Conservation (phyloP, 768 basidiomycete species). For the Rubroboletus pulcherrimus region DNA sequence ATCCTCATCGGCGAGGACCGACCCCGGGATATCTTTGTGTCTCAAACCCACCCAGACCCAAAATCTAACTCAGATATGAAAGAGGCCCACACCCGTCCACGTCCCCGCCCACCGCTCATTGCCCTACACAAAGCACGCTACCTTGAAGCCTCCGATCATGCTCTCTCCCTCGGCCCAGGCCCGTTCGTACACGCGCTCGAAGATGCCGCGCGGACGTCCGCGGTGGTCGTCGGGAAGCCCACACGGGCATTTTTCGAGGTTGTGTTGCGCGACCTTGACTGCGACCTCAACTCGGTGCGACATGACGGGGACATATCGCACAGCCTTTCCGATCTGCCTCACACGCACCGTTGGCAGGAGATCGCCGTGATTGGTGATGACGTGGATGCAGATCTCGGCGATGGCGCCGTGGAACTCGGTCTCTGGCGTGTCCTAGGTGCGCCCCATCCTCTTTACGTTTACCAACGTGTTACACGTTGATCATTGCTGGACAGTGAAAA, state of each 20-base stretch:
- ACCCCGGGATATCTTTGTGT: not conserved
- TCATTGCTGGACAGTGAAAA: slow-evolving; percentile 41
- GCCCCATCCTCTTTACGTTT: slow-evolving; percentile 9
- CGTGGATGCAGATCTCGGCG: slow-evolving; percentile 58
- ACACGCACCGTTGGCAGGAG: slow-evolving; percentile 5
- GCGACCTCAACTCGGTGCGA: not conserved
- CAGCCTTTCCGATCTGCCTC: not conserved
- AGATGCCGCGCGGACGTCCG: slow-evolving; percentile 43
- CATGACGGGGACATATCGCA: not conserved
- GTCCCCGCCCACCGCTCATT: slow-evolving; percentile 39
- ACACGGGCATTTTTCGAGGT: slow-evolving; percentile 54
- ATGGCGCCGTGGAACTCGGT: slow-evolving; percentile 55
- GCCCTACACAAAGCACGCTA: slow-evolving; percentile 59
- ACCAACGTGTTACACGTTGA: not conserved
- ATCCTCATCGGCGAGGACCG: slow-evolving; percentile 47
- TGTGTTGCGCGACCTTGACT: slow-evolving; percentile 44
- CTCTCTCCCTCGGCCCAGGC: slow-evolving; percentile 63
- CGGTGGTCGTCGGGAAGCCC: slow-evolving; percentile 65
- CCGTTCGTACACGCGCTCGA: slow-evolving; percentile 68
- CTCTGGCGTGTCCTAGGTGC: slow-evolving; percentile 62
- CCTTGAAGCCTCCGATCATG: slow-evolving; percentile 43
- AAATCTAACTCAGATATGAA: too few species aligned
- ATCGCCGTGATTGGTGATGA: slow-evolving; percentile 66
- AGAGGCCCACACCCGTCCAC: too few species aligned
- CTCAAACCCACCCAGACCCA: not conserved